Evolutionary conservation across 2,329 filamentous ascomycete genomes (phyloP), one percentile per base, ranked within the genome.

Genomic region (Penicillium sp.): DNA sequence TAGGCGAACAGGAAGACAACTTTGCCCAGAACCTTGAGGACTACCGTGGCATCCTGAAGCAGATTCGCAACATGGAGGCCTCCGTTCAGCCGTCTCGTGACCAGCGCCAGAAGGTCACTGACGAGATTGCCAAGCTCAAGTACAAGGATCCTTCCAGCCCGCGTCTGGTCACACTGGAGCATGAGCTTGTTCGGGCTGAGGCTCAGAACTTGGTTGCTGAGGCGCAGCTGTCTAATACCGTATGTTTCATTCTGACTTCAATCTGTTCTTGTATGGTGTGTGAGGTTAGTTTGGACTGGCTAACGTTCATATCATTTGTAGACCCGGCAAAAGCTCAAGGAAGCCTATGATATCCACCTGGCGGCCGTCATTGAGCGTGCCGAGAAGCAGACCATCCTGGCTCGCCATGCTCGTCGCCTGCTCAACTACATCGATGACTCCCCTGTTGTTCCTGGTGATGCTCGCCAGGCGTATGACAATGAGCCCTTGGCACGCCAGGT

Each of bases 121-220:
- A 97, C 65, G 91, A 98, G 70, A 95, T 98, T 62, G 83, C 87
- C 58, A 87, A 84, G 71, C 74, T 96, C 60, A 96, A 95, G 77
- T 80, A 85, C 70, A 96, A 93, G 75, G 93, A 97, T 71, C 89
- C 90, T 6, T 81, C 86, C 65, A 94, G 85, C 64, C 77, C 87
- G 28, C 87, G 82, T 66, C 75, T 97, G 48, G 83, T 88, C 32
- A 85, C 85, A 21, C 78, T 97, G 47, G 93, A 98, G 75, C 93
- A 98, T 75, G 93, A 97, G 75, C 82, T 98, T 46, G 90, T 98
- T 46, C 80, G 93, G 58, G 90, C 91, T 22, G 93, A 98, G 76
- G 93, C 93, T 3, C 90, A 97, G 75, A 94, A 88, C 63, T 73
- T 98, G 52, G 93, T 98, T 43, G 93, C 93, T 1, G 93, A 98